These are phyloP conservation scores for Blastosporella zonata DNA, from an alignment of 1,284 basidiomycete species.

Conservation along the genomic window DNA sequence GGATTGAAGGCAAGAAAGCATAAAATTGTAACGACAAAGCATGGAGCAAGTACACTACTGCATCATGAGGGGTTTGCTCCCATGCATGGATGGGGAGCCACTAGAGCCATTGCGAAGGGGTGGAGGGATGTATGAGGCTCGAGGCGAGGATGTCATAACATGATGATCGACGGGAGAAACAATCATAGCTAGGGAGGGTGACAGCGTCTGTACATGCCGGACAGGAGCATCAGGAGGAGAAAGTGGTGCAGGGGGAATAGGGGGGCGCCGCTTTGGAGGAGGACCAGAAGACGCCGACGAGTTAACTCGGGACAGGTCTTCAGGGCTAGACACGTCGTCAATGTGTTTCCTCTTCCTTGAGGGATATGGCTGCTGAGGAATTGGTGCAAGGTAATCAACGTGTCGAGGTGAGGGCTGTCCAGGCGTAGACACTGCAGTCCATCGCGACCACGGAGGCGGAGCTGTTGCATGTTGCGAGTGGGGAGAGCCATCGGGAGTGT, in stretches of 20 bases:
- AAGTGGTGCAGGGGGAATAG: slow-evolving; percentile 19
- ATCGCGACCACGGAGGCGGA: slow-evolving; percentile 68
- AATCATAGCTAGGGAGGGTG: slow-evolving; percentile 32
- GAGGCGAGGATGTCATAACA: slow-evolving; percentile 22
- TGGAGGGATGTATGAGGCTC: slow-evolving; percentile 20
- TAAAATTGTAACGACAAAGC: slow-evolving; percentile 1
- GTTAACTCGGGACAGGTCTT: slow-evolving; percentile 21
- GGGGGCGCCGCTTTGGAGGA: slow-evolving; percentile 25
- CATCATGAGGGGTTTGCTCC: slow-evolving; percentile 18
- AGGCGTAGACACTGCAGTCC: slow-evolving; percentile 46
- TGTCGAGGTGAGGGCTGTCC: slow-evolving; percentile 39
- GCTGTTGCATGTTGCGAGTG: slow-evolving; percentile 35
- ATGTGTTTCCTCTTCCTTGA: slow-evolving; percentile 31
- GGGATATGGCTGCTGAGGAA: slow-evolving; percentile 20
- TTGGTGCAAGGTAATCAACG: slow-evolving; percentile 20
- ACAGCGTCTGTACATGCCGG: slow-evolving; percentile 37
- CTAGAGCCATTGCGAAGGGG: slow-evolving; percentile 20
- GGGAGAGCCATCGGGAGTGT: slow-evolving; percentile 24
- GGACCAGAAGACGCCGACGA: slow-evolving; percentile 24
- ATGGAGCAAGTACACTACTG: slow-evolving; percentile 10
- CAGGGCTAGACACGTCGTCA: slow-evolving; percentile 24
- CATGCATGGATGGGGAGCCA: slow-evolving; percentile 20
- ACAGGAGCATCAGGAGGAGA: slow-evolving; percentile 25
- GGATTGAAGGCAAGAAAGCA: neutral
- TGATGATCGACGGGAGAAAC: slow-evolving; percentile 28